These are phyloP conservation scores for Diaporthe destruens DNA, from an alignment of 2,329 filamentous ascomycete genomes.

Conservation along the genomic window DNA sequence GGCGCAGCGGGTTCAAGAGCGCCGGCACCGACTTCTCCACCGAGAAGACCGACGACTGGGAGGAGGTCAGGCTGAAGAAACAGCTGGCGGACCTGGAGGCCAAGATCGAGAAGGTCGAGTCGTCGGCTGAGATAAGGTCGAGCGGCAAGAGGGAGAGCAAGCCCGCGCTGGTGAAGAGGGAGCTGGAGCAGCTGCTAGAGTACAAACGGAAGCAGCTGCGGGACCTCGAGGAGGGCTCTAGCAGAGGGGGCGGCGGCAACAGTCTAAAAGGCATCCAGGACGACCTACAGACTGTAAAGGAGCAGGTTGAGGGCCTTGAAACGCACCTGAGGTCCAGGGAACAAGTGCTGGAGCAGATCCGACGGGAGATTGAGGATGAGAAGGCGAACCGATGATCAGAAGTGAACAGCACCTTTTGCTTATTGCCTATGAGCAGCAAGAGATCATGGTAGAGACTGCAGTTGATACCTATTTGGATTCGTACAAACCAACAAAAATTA, in stretches of 20 bases:
- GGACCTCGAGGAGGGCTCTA: constrained; percentile 79
- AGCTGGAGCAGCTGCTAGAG: constrained; percentile 92
- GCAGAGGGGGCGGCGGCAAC: constrained; percentile 76
- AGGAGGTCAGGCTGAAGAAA: constrained; percentile 94
- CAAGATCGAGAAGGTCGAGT: constrained; percentile 87
- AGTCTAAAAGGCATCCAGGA: constrained; percentile 83
- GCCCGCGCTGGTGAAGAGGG: constrained; percentile 92
- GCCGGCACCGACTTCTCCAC: constrained; percentile 91
- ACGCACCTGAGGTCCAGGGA: constrained; percentile 82
- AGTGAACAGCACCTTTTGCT: too few species aligned
- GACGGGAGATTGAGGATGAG: constrained; percentile 88
- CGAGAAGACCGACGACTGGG: constrained; percentile 94
- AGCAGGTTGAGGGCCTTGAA: constrained; percentile 94
- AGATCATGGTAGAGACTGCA: constrained; percentile 16
- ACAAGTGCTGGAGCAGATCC: constrained; percentile 80
- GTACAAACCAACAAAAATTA: constrained; percentile 17
- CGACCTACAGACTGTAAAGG: constrained; percentile 89
- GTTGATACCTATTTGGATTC: constrained; percentile 8
- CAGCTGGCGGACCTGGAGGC: constrained; percentile 90
- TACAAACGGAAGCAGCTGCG: constrained; percentile 88
- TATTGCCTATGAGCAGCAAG: not conserved
- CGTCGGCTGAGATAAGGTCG: constrained; percentile 73
- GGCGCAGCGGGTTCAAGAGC: constrained; percentile 83
- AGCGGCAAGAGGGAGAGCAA: constrained; percentile 79
- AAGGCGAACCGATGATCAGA: constrained; percentile 66